Conservation (phyloP, 371 early-diverging fungal species). For the Mucor mucedo region DNA sequence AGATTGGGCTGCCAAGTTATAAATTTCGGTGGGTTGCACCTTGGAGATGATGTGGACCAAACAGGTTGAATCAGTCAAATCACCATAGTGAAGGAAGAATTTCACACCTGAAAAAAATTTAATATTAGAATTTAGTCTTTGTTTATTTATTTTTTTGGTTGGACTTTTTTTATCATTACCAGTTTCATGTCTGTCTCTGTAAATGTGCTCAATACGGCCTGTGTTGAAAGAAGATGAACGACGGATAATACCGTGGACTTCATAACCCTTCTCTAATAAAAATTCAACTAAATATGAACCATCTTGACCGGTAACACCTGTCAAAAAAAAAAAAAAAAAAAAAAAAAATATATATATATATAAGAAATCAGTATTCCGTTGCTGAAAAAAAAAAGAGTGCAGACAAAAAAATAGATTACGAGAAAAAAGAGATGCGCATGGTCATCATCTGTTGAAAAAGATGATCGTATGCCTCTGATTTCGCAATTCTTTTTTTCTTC, state of each 20-base stretch:
- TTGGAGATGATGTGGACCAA: slow-evolving; percentile 78
- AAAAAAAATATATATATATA: too few species aligned
- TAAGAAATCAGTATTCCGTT: not conserved
- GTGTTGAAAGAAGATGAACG: slow-evolving; percentile 88
- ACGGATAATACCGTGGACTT: slow-evolving; percentile 86
- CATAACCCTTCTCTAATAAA: slow-evolving; percentile 78
- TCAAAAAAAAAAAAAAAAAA: not conserved
- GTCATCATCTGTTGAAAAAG: not conserved
- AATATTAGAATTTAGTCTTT: not conserved
- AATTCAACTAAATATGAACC: slow-evolving; percentile 83
- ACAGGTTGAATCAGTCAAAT: slow-evolving; percentile 84
- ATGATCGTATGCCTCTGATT: not conserved
- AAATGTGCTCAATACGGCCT: slow-evolving; percentile 82
- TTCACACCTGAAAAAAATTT: slow-evolving; percentile 56
- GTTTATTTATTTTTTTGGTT: not conserved
- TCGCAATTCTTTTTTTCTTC: not conserved
- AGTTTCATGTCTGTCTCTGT: slow-evolving; percentile 70
- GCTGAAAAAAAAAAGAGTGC: not conserved
- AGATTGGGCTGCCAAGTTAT: slow-evolving; percentile 81
- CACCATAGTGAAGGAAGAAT: slow-evolving; percentile 86
- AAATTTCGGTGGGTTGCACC: slow-evolving; percentile 81
- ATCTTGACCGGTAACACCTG: slow-evolving; percentile 87
- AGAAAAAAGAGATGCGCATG: not conserved
- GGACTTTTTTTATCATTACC: slow-evolving; percentile 38
- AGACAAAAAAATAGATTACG: not conserved